Evolutionary conservation across 495 filamentous ascomycete genomes (phyloP).

Genomic region (Chaetomidium leptoderma): DNA sequence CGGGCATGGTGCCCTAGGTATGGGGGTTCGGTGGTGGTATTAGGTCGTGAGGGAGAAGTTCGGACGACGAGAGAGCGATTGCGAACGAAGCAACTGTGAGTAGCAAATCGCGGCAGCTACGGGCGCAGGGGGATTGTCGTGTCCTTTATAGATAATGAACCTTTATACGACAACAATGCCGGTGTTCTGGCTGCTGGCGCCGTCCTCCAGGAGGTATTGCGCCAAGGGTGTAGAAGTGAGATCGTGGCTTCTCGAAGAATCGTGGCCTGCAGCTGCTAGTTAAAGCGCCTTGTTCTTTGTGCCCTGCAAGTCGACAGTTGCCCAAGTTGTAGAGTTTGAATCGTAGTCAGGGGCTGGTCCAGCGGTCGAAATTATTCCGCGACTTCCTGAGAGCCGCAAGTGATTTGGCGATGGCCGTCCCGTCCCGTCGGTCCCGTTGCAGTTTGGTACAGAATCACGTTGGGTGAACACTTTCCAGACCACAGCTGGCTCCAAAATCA

Average conservation of each 20-base stretch:
- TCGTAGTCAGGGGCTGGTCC: neutral
- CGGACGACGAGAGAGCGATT: neutral
- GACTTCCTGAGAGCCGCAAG: neutral
- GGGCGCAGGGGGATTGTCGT: too few species aligned
- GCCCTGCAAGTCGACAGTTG: too few species aligned
- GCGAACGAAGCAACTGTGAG: too few species aligned
- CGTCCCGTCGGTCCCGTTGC: neutral
- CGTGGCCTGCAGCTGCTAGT: neutral
- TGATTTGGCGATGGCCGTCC: neutral
- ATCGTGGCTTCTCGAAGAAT: neutral
- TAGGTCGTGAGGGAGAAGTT: neutral
- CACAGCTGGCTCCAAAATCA: neutral
- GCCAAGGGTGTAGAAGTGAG: too few species aligned
- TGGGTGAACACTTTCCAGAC: neutral
- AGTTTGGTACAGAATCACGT: neutral
- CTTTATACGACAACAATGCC: too few species aligned
- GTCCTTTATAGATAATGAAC: too few species aligned
- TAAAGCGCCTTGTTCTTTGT: neutral
- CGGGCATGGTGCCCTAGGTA: slow-evolving; percentile 56
- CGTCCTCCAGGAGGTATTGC: too few species aligned
- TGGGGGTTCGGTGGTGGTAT: neutral
- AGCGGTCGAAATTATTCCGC: neutral
- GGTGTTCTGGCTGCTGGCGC: slow-evolving; percentile 3
- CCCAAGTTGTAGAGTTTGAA: neutral
- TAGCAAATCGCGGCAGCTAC: too few species aligned